Evolutionary conservation across 2,329 filamentous ascomycete genomes (phyloP).

Genomic region (Dactylellina sp.): DNA sequence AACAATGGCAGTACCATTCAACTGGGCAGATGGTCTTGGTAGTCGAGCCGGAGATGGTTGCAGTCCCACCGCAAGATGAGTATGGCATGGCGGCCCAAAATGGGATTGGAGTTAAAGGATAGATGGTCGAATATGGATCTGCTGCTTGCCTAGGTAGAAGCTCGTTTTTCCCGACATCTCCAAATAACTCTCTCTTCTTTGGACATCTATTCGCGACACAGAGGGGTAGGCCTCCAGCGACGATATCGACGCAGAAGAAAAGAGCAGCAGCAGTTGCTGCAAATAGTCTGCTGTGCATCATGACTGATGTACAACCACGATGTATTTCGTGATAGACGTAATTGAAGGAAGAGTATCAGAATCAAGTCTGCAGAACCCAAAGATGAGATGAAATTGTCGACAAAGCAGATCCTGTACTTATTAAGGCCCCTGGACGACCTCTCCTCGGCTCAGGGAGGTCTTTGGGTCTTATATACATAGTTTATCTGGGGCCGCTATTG

Average conservation of each 20-base stretch:
- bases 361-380: constrained; percentile 44
- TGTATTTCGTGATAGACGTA: constrained; percentile 16
- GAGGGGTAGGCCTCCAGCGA: constrained; percentile 35
- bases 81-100: constrained; percentile 51
- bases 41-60: constrained; percentile 23
- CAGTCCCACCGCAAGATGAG: constrained; percentile 32
- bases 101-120: constrained; percentile 47
- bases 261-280: constrained; percentile 23
- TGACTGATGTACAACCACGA: constrained; percentile 14
- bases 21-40: constrained; percentile 51
- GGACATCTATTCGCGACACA: constrained; percentile 53
- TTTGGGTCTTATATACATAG: constrained; percentile 53
- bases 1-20: constrained; percentile 46
- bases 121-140: constrained; percentile 54
- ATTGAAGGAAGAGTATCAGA: constrained; percentile 27
- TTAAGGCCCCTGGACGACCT: constrained; percentile 47
- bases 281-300: constrained; percentile 34
- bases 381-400: constrained; percentile 54
- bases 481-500: constrained; percentile 41
- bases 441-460: constrained; percentile 50
- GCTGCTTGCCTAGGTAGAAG: constrained; percentile 43
- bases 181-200: constrained; percentile 53
- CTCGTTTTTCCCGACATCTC: constrained; percentile 38
- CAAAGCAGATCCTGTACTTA: constrained; percentile 54
- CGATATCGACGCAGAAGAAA: constrained; percentile 24